Evolutionary conservation across 1,284 basidiomycete species (phyloP), one percentile per base, ranked within the genome.

Genomic region (Trametes pubescens): DNA sequence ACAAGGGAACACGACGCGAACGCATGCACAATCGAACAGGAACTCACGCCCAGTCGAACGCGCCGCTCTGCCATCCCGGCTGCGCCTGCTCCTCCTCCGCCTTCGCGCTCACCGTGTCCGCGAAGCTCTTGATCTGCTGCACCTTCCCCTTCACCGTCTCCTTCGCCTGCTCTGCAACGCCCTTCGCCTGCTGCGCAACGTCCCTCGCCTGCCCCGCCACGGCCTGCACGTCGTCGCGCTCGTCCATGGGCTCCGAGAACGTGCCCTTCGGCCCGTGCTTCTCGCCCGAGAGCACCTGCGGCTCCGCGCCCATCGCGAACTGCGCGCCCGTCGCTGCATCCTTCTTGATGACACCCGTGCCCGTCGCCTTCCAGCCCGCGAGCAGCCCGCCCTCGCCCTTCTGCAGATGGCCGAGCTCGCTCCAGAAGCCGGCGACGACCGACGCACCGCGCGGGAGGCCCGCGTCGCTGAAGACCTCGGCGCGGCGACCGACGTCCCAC

Each of bases 261-360:
- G 79, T 86, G 0, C 85, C 89, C 53, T 85, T 71, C 0, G 89
- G 89, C 0, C 89, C 90, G 2, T 77, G 80, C 79, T 91, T 89
- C 65, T 87, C 82, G 0, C 87, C 86, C 24, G 81, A 74, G 37
- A 91, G 73, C 43, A 91, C 83, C 78, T 91, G 89, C 43, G 89
- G 89, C 74, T 89, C 88, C 4, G 82, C 87, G 4, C 89, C 89
- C 76, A 91, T 76, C 1, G 89, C 89, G 52, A 91, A 83, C 58
- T 77, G 75, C n/a, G 79, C 77, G 8, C 71, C 70, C 32, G 77
- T 76, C 3, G 68, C 70, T 34, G 76, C 76, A 4, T 79, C 77
- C 65, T 87, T 82, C 58, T 85, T 81, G 57, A 91, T 77, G 9
- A 91, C 63, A 0, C 89, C 89, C 0, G 85, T 87, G 0, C 88